phyloP scores from a whole-genome alignment of 768 basidiomycete species.

The Hygrocybe coccinea region DNA sequence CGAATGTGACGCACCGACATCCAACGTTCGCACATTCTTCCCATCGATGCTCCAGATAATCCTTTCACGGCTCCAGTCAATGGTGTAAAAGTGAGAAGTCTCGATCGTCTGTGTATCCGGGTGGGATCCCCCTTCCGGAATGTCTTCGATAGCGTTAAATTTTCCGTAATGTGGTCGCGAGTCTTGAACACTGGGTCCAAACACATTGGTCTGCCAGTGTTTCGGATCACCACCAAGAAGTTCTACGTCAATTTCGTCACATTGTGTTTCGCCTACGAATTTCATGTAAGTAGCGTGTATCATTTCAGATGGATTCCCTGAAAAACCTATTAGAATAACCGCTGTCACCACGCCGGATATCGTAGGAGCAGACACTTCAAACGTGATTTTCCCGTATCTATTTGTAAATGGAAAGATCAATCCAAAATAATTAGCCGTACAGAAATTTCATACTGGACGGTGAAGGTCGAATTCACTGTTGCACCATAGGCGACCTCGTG shows the following conservation, averaged over 20 bases:
- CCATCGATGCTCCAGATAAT: constrained; percentile 42
- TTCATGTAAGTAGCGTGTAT: not conserved
- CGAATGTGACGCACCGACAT: constrained; percentile 14
- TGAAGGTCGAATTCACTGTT: constrained; percentile 39
- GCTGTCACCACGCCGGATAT: constrained; percentile 38
- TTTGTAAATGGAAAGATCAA: too few relatives aligned
- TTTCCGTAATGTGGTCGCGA: constrained; percentile 32
- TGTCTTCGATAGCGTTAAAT: constrained; percentile 31
- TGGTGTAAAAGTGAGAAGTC: constrained; percentile 31
- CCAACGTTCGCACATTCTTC: constrained; percentile 28
- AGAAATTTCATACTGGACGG: constrained; percentile 23
- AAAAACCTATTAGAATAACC: constrained; percentile 37
- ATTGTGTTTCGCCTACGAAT: constrained; percentile 1
- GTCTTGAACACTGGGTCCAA: constrained; percentile 29
- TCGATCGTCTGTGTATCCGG: constrained; percentile 10
- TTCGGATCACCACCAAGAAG: constrained; percentile 34
- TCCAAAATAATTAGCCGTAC: not conserved
- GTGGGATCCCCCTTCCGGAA: constrained; percentile 7
- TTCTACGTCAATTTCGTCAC: constrained; percentile 43
- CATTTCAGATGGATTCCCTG: not conserved
- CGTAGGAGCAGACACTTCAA: constrained; percentile 29
- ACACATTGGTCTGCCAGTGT: constrained; percentile 42
- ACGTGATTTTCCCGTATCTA: constrained; percentile 36
- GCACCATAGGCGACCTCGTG: constrained; percentile 34
- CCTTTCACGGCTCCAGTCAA: constrained; percentile 36